Evolutionary conservation across 768 basidiomycete genomes (phyloP).

Genomic region (Termitomyces sp.): DNA sequence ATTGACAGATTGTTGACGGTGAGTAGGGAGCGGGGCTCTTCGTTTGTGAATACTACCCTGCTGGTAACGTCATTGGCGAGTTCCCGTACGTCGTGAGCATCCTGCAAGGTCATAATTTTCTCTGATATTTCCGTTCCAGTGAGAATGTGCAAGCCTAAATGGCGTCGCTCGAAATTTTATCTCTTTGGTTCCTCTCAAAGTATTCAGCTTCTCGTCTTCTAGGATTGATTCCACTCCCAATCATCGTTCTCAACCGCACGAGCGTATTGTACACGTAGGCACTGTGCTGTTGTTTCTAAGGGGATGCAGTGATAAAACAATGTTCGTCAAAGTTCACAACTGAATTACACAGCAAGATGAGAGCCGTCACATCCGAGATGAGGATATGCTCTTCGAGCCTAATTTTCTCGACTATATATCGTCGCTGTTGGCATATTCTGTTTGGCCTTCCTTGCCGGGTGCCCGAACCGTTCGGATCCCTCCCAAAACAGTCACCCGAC

Average conservation of each 20-base stretch:
- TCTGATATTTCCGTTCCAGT: slow-evolving; percentile 22
- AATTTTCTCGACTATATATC: no score
- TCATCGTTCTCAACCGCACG: background rate
- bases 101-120: background rate
- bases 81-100: slow-evolving; percentile 47
- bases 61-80: slow-evolving; percentile 63
- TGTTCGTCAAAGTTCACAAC: no score
- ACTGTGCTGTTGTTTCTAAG: background rate
- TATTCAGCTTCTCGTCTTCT: background rate
- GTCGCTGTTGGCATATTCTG: slow-evolving; percentile 63
- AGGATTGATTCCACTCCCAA: slow-evolving; percentile 11
- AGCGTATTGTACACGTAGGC: background rate
- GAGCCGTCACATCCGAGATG: no score
- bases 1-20: slow-evolving; percentile 11
- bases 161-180: background rate
- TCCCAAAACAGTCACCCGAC: no score
- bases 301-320: no score
- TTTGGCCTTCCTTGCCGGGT: no score
- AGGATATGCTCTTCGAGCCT: no score
- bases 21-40: slow-evolving; percentile 52
- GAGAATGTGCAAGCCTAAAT: slow-evolving; percentile 45
- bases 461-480: no score
- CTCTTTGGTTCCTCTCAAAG: slow-evolving; percentile 6
- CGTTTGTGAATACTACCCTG: slow-evolving; percentile 68
- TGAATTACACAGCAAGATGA: no score